Evolutionary conservation across 2,329 filamentous ascomycete species (phyloP).

Genomic region (Claviceps cyperi): DNA sequence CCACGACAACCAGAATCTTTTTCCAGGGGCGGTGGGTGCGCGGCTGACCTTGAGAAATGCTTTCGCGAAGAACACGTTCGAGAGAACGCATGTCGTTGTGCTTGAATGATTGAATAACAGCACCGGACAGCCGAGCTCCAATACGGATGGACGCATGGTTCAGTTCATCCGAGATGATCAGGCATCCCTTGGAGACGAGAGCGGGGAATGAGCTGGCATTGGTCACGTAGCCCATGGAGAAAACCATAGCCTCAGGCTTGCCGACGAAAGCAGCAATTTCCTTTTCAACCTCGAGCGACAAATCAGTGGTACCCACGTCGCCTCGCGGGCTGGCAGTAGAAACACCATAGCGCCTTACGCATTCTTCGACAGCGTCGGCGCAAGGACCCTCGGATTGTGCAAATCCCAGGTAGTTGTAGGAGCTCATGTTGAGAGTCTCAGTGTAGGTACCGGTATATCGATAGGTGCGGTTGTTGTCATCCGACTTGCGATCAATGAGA

Average conservation of each 20-base stretch:
- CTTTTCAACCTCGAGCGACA: constrained; percentile 78
- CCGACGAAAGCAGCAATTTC: constrained; percentile 84
- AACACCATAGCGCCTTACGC: constrained; percentile 72
- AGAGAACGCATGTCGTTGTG: constrained; percentile 91
- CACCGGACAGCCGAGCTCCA: constrained; percentile 82
- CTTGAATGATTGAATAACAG: constrained; percentile 91
- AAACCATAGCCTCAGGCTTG: constrained; percentile 89
- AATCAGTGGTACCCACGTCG: constrained; percentile 75
- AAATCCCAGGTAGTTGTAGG: constrained; percentile 98
- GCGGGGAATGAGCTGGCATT: constrained; percentile 89
- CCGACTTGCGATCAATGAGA: constrained; percentile 75
- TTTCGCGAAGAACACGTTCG: constrained; percentile 74
- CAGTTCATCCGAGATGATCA: constrained; percentile 92
- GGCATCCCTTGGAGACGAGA: constrained; percentile 78
- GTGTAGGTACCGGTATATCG: constrained; percentile 79
- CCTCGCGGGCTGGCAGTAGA: constrained; percentile 66
- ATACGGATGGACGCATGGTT: constrained; percentile 97
- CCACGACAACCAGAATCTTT: constrained; percentile 93
- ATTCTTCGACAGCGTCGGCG: constrained; percentile 80
- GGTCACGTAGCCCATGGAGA: constrained; percentile 97
- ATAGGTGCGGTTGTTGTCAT: constrained; percentile 86
- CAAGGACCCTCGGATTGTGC: constrained; percentile 95
- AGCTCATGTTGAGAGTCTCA: constrained; percentile 96
- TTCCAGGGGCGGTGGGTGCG: constrained; percentile 98
- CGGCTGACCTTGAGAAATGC: constrained; percentile 90